Percentiles rank a stretch among this genome's conserved stretches.
phyloP scores from a whole-genome alignment of 129 eudicot species.

The Silybum marianum region DNA sequence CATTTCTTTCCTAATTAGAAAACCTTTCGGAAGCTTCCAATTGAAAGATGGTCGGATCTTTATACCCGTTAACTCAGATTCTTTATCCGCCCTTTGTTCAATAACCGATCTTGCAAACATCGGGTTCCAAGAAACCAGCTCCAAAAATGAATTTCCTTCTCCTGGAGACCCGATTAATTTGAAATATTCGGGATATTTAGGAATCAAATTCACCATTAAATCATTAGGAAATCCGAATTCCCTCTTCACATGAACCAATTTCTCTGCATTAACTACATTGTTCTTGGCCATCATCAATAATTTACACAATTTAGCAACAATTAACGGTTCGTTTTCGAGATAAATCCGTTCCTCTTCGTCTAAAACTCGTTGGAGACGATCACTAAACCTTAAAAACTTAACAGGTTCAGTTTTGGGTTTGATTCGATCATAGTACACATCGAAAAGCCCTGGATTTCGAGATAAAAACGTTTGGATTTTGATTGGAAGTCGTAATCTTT shows the following conservation, averaged over 20 bases:
- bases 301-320: conserved; percentile 67
- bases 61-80: conserved; percentile 58
- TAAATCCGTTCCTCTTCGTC: conserved; percentile 55
- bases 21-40: conserved; percentile 75
- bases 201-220: conserved; percentile 56
- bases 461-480: conserved; percentile 44
- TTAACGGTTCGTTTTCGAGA: conserved; percentile 52
- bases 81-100: conserved; percentile 68
- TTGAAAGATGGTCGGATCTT: conserved; percentile 60
- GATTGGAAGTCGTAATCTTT: conserved; percentile 51
- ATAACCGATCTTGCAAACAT: conserved; percentile 60
- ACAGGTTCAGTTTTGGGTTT: conserved; percentile 64
- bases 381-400: conserved; percentile 50
- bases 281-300: conserved; percentile 81
- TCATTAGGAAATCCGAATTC: conserved; percentile 87
- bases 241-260: conserved; percentile 70
- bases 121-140: conserved; percentile 64
- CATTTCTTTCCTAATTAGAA: conserved; percentile 69
- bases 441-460: conserved; percentile 66
- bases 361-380: conserved; percentile 43
- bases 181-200: conserved; percentile 60
- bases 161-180: conserved; percentile 48
- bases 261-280: conserved; percentile 61
- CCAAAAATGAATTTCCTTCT: conserved; percentile 60
- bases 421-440: conserved; percentile 60